Evolutionary conservation across 495 filamentous ascomycete genomes (phyloP), one percentile per base, ranked within the genome.

Genomic region (Penicillium desertorum): DNA sequence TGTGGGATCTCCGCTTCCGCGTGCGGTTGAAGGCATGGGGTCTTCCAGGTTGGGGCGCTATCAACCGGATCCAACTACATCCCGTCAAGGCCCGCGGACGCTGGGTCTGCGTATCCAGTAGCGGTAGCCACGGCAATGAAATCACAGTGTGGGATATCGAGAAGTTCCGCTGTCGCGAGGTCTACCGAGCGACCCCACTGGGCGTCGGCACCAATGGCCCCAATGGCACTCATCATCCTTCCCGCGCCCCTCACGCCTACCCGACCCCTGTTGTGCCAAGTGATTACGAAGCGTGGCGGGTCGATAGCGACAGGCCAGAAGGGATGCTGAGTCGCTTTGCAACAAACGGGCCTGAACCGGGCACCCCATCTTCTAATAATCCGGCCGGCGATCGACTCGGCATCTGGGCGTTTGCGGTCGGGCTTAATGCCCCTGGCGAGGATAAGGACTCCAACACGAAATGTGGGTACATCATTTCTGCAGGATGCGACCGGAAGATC

Each of bases 121-220:
- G 92, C 19, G 95, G 89, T n/a, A 86, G 85, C 9, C 86, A 89
- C 57, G 90, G 89, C n/a, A 75, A 77, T 52, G 93, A 98, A 65
- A 82, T 99, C 17, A 95, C 91, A 1, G 87, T 95, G 2, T 99
- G 94, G 94, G 95, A 99, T 71, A 78, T 96, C 16, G 92, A 98
- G 65, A 94, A 93, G 66, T 83, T 86, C 19, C 81, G 87, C 56
- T 98, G 95, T 62, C 83, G 91, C 58, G 93, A 97, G 70, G 86
- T 96, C 3, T 98, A 93, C 72, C 86, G 89, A 14, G 82, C 86
- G 6, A 77, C 72, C 20, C 72, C 71, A 5, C 58, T 54, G 4
- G 60, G 56, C 22, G 19, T 49, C n/a, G 56, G 54, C 44, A 64
- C 62, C 12, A 49, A 53, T 22, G 51, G 47, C 10, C 10, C 68